These are phyloP conservation scores for Candida boleticola DNA, from an alignment of 805 yeast genomes.

Conservation along the genomic window DNA sequence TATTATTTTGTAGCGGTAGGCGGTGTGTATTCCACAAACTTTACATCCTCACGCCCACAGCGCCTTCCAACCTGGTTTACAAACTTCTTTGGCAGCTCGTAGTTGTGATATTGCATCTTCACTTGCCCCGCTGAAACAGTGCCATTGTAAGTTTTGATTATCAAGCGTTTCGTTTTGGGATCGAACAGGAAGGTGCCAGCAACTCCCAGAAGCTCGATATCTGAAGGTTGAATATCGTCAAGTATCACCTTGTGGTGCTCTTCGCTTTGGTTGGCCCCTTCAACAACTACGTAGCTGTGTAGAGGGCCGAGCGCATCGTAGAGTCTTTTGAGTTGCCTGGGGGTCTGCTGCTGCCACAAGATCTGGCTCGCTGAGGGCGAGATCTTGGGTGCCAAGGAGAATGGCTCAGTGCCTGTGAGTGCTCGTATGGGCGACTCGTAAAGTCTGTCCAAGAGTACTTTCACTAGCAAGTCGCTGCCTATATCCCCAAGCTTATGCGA, in stretches of 20 bases:
- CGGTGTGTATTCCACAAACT: constrained; percentile 8
- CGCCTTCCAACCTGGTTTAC: constrained; percentile 44
- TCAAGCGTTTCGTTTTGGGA: too few species aligned
- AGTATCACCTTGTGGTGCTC: constrained; percentile 49
- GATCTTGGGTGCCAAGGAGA: constrained; percentile 60
- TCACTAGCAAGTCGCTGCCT: constrained; percentile 60
- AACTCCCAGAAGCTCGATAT: constrained; percentile 1
- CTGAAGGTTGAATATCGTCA: constrained; percentile 41
- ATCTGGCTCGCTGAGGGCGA: constrained; percentile 40
- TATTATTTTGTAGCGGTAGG: too few species aligned
- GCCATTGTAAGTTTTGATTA: constrained; percentile 47
- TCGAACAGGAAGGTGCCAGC: constrained; percentile 24
- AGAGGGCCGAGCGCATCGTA: constrained; percentile 57
- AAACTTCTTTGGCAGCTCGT: constrained; percentile 29
- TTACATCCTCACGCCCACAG: constrained; percentile 32
- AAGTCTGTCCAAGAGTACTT: constrained; percentile 37
- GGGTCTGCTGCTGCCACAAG: constrained; percentile 43
- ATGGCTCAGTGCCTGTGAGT: constrained; percentile 8
- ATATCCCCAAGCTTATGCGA: constrained; percentile 49
- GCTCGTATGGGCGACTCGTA: constrained; percentile 15
- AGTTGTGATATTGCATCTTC: constrained; percentile 54
- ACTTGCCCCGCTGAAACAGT: constrained; percentile 32
- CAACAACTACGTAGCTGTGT: constrained; percentile 27
- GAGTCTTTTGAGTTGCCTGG: constrained; percentile 40
- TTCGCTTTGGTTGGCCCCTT: constrained; percentile 1